phyloP scores from a whole-genome alignment of 1,139 yeast genomes.

The Saccharomycopsis crataegensis region DNA sequence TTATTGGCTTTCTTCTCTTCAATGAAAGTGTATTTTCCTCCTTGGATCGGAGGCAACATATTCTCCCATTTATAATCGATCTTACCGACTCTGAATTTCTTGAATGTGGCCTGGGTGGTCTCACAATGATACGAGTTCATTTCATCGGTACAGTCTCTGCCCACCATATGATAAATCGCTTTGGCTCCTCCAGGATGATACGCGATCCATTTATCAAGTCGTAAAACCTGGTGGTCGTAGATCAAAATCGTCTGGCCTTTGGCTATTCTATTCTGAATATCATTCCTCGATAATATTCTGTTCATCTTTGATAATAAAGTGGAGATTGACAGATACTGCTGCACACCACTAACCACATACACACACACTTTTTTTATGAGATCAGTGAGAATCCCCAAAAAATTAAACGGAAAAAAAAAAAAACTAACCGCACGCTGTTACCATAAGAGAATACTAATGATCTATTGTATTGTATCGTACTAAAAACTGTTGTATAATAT shows the following conservation, averaged over 20 bases:
- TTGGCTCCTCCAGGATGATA: constrained; percentile 87
- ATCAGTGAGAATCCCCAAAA: no score
- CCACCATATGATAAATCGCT: constrained; percentile 77
- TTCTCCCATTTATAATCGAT: constrained; percentile 63
- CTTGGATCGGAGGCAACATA: constrained; percentile 83
- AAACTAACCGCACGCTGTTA: no score
- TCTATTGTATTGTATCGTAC: no score
- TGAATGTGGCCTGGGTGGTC: constrained; percentile 45
- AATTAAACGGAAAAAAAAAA: no score
- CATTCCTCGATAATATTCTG: constrained; percentile 23
- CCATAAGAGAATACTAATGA: no score
- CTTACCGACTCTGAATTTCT: constrained; percentile 53
- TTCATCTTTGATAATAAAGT: no score
- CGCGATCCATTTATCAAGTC: constrained; percentile 62
- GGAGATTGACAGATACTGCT: no score
- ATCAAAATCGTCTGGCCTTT: constrained; percentile 67
- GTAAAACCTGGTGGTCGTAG: constrained; percentile 51
- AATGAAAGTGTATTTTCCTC: constrained; percentile 36
- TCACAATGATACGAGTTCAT: constrained; percentile 74
- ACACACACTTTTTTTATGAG: no score
- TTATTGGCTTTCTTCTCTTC: background rate
- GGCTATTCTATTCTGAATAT: constrained; percentile 50
- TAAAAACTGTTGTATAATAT: no score
- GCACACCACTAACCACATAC: no score
- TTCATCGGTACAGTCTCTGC: constrained; percentile 86